Base-by-base conservation (phyloP, 768 basidiomycete genomes). In the Mycena haematopus region DNA sequence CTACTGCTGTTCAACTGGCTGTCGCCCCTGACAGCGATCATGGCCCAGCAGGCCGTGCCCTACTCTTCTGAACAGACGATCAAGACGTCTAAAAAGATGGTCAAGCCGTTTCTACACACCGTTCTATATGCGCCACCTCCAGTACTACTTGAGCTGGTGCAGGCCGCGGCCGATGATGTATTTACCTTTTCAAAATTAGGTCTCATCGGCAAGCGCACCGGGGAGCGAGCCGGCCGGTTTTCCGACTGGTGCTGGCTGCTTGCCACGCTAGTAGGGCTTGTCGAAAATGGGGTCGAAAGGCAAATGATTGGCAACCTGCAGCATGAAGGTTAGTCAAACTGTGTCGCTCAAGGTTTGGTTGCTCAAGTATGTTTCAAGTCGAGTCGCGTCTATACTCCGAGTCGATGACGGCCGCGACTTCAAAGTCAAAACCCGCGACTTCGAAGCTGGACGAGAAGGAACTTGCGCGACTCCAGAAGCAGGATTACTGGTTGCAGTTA, bases 221-320 rank as follows among this genome's bases (percentile, higher is more conserved):
- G 93, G 19, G 81, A 84, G 52, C 84, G 86, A 36, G 93, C 92
- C 3, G 91, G 79, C 36, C 83, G 86, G 13, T 86, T 93, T 70
- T 86, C 92, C 2, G 86, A 94, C 73, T 93, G 90, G 90, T 93
- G 92, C 72, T 95, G 92, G 93, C 82, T 95, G 65, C 76, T 90
- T 29, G 80, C 88, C 17, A 95, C 91, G 0, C 78, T 94, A 31
- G 91, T 92, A 14, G 88, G 87, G 51, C 78, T 95, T 6, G 92
- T 94, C 8, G 92, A 94, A 77, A 92, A 94, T 72, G 85, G 86
- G 8, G 86, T 95, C 3, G 92, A 95, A 72, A 80, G 89, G 68
- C 82, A 86, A 65, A 84, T 94, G 66, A 88, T 92, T 31, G 82
- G 79, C 38, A 80, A 82, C 56, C 79, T 87, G 42, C 85, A 86